Conservation (phyloP, 2,329 filamentous ascomycete genomes). For the Phyllosticta citribraziliensis region DNA sequence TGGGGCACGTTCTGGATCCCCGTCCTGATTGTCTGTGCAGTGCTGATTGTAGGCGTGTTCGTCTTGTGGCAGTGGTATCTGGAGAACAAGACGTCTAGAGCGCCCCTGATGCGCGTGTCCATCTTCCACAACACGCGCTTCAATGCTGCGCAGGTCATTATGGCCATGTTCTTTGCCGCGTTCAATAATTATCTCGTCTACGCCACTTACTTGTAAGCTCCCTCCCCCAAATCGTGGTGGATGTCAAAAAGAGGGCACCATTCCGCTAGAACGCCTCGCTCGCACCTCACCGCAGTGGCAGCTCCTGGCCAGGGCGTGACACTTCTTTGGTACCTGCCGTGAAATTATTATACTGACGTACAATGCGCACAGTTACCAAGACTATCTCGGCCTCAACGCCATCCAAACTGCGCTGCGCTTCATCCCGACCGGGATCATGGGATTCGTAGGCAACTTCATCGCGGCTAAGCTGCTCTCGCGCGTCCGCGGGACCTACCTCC, state of each 20-base stretch:
- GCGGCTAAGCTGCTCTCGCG: constrained; percentile 34
- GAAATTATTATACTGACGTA: too few species aligned
- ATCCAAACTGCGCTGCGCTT: constrained; percentile 62
- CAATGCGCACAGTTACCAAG: too few species aligned
- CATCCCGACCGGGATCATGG: constrained; percentile 54
- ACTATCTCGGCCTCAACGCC: constrained; percentile 33
- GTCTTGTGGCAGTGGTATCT: constrained; percentile 52
- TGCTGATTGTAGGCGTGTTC: constrained; percentile 48
- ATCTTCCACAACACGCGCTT: constrained; percentile 53
- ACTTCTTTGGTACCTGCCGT: too few species aligned
- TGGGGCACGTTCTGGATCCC: constrained; percentile 57
- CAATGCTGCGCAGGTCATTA: constrained; percentile 53
- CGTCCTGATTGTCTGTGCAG: constrained; percentile 47
- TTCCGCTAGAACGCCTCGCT: too few species aligned
- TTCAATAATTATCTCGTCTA: constrained; percentile 62
- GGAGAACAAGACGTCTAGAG: constrained; percentile 40
- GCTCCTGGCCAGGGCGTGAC: too few species aligned
- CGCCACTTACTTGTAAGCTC: constrained; percentile 51
- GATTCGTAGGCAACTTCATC: constrained; percentile 47
- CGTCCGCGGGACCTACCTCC: constrained; percentile 49
- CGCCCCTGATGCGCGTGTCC: constrained; percentile 57
- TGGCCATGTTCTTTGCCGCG: constrained; percentile 55
- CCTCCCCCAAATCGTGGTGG: too few species aligned
- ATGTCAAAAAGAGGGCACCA: too few species aligned
- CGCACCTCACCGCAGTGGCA: too few species aligned